Evolutionary conservation across 2,329 filamentous ascomycete genomes (phyloP).

Genomic region (Leptographium procerum): DNA sequence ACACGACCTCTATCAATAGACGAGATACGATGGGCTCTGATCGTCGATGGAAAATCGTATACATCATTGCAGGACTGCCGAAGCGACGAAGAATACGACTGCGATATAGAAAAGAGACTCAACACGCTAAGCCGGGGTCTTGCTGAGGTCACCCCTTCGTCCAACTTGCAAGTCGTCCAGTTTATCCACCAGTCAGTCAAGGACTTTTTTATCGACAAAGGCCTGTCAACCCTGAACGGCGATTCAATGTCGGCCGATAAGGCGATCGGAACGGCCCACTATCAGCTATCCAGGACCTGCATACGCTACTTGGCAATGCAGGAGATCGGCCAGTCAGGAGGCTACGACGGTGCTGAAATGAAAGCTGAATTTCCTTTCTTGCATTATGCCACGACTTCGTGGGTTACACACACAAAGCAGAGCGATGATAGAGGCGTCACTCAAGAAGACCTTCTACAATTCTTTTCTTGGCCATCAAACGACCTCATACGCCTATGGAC

Average conservation of each 20-base stretch:
- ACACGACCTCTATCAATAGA: background rate
- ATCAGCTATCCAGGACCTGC: background rate
- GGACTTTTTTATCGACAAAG: background rate
- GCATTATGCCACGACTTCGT: background rate
- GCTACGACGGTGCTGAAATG: background rate
- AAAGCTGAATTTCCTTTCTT: background rate
- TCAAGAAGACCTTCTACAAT: background rate
- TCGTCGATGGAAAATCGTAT: conserved; percentile 6
- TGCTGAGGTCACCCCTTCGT: background rate
- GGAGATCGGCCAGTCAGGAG: background rate
- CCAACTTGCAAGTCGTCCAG: background rate
- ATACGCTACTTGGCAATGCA: background rate
- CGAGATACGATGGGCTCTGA: background rate
- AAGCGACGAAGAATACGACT: conserved; percentile 4
- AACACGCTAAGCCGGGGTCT: background rate
- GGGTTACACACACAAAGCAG: background rate
- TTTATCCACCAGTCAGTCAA: background rate
- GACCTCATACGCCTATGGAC: background rate
- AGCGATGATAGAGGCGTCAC: background rate
- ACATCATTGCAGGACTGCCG: conserved; percentile 10
- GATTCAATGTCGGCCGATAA: background rate
- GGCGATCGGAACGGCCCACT: background rate
- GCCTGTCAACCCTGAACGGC: background rate
- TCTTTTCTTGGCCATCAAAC: background rate
- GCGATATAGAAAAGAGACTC: background rate